Evolutionary conservation across 2,329 filamentous ascomycete genomes (phyloP).

Genomic region (Colletotrichum somersetense): DNA sequence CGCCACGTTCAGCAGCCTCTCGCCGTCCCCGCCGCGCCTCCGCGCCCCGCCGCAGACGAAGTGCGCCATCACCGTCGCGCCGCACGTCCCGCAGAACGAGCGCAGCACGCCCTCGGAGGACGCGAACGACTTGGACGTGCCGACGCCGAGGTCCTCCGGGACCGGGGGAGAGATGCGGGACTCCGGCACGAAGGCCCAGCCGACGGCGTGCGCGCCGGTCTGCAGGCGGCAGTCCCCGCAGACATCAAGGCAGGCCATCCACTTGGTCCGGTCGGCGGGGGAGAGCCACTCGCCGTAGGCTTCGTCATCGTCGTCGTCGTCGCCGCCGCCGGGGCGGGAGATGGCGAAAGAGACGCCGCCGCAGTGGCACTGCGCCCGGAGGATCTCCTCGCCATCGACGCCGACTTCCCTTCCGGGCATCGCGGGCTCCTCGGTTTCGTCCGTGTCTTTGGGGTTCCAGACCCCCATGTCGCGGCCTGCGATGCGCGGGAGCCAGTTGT

Average conservation of each 20-base stretch:
- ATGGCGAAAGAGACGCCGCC: slow-evolving; percentile 62
- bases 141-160: slow-evolving; percentile 52
- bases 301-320: slow-evolving; percentile 40
- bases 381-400: slow-evolving; percentile 52
- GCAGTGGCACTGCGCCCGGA: slow-evolving; percentile 61
- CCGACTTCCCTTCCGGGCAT: slow-evolving; percentile 49
- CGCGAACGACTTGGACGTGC: slow-evolving; percentile 58
- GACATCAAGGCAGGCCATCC: slow-evolving; percentile 56
- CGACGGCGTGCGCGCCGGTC: slow-evolving; percentile 56
- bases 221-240: slow-evolving; percentile 60
- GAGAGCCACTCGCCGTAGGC: slow-evolving; percentile 52
- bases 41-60: slow-evolving; percentile 49
- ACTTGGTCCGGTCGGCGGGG: slow-evolving; percentile 55
- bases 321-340: slow-evolving; percentile 51
- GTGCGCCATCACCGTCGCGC: slow-evolving; percentile 55
- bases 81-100: slow-evolving; percentile 61
- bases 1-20: slow-evolving; percentile 55
- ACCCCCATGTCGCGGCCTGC: slow-evolving; percentile 48
- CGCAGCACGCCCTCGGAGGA: slow-evolving; percentile 56
- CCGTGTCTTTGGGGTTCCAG: slow-evolving; percentile 53
- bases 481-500: slow-evolving; percentile 52
- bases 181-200: slow-evolving; percentile 59
- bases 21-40: slow-evolving; percentile 8
- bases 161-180: slow-evolving; percentile 53
- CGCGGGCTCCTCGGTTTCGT: slow-evolving; percentile 46